Base-by-base conservation (phyloP, 2,329 filamentous ascomycete genomes). In the Aureobasidium mangrovei region DNA sequence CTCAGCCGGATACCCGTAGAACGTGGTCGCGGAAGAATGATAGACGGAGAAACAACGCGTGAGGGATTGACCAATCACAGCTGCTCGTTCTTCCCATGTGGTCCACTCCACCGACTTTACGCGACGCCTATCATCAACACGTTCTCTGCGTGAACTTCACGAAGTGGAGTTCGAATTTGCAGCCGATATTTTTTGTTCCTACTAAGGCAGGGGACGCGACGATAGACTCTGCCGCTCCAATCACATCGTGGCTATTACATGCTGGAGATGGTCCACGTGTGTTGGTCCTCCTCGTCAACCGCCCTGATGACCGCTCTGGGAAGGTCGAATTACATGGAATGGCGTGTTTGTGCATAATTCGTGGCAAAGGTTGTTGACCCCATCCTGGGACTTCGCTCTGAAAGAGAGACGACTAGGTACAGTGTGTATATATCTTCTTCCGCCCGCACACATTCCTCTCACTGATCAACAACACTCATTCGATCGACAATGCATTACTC, bases 131-230 rank as follows among this genome's bases (percentile, higher is more conserved):
- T 4, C 46, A 18, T 48, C 26, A 8, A 18, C 45, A 40, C 18
- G 18, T 18, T 18, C 18, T 18, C 18, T 18, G 18, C 18, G 18
- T 1, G 18, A 18, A 18, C 18, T 7, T 10, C 33, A n/a, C n/a
- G n/a, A 29, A 42, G 47, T 51, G 47, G 47, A 51, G 47, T 29
- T 18, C 35, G 47, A 51, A 28, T 12, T 35, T 51, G 36, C 38
- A 41, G 31, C 29, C 47, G 47, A 41, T 12, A 51, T 41, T 33
- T 40, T 51, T 35, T 51, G 18, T 10, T 33, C 29, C 42, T 42
- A 29, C 47, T 42, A 51, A 51, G 9, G 28, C 39, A 51, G 47
- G 47, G 35, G 10, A 6, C 33, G 5, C 24, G 7, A 33, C 18
- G 4, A 41, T 42, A 7, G 29, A 26, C 4, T 27, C 10, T 27